A percentile compares a stretch with the other conserved stretches of the same genome.
These are phyloP conservation scores for Leucosporidium scottii DNA, from an alignment of 768 basidiomycete genomes.

Conservation along the genomic window DNA sequence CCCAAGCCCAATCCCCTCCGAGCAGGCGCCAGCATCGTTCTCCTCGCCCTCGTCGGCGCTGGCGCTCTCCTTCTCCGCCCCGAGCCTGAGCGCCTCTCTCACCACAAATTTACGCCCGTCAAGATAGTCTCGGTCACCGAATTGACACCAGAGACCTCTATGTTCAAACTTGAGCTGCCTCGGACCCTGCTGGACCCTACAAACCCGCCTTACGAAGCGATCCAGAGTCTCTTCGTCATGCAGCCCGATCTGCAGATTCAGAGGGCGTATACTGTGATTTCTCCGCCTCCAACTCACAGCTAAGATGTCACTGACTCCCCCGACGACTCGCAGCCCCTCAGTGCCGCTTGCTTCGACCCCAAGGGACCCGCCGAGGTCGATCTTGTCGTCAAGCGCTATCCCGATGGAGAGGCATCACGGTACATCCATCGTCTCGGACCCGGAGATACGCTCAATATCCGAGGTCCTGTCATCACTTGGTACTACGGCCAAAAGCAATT, in stretches of 20 bases:
- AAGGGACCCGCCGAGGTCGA: conserved; percentile 21
- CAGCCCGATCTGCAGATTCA: conserved; percentile 38
- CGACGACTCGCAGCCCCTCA: conserved; percentile 16
- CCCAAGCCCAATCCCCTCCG: too few relatives aligned
- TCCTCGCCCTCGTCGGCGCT: neutral
- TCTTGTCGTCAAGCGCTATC: conserved; percentile 37
- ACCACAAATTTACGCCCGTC: conserved; percentile 29
- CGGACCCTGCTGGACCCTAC: conserved; percentile 10
- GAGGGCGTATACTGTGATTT: conserved; percentile 32
- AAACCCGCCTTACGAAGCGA: conserved; percentile 12
- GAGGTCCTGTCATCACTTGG: conserved; percentile 36
- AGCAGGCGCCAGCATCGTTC: too few relatives aligned
- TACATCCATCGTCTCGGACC: conserved; percentile 29
- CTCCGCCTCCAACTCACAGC: neutral
- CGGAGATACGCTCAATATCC: conserved; percentile 26
- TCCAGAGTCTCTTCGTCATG: conserved; percentile 34
- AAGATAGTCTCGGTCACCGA: conserved; percentile 19
- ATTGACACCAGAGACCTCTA: conserved; percentile 26
- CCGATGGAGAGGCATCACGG: conserved; percentile 33
- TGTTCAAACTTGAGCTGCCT: conserved; percentile 30
- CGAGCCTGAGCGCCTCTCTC: conserved; percentile 15
- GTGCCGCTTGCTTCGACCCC: conserved; percentile 17
- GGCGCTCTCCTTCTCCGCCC: neutral
- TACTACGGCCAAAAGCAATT: conserved; percentile 13
- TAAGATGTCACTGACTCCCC: neutral